phyloP scores from a whole-genome alignment of 148 eudicot genomes.

The Vaccinium vitisidaea region DNA sequence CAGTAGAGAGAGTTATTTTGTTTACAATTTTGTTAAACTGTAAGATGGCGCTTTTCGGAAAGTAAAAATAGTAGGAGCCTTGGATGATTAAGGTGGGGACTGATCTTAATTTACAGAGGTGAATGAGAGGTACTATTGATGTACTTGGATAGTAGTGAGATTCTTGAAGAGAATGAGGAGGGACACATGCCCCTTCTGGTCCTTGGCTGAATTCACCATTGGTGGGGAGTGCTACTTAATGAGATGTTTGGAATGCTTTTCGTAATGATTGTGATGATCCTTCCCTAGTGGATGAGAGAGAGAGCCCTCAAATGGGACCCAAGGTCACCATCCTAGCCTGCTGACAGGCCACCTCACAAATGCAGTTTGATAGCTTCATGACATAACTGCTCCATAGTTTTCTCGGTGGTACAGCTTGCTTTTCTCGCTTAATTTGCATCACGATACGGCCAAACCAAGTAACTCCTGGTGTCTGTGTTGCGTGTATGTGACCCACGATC shows the following conservation, averaged over 20 bases:
- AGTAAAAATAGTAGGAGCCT: not conserved
- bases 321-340: too few relatives aligned
- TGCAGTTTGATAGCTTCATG: too few relatives aligned
- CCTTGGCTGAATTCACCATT: not conserved
- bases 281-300: too few relatives aligned
- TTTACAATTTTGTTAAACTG: not conserved
- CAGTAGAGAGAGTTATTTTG: not conserved
- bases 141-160: not conserved
- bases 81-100: not conserved
- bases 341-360: too few relatives aligned
- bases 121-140: not conserved
- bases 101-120: not conserved
- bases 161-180: not conserved
- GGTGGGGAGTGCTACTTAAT: not conserved
- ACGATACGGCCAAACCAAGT: too few relatives aligned
- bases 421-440: too few relatives aligned
- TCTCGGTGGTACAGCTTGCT: too few relatives aligned
- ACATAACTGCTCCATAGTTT: too few relatives aligned
- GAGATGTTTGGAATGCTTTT: not conserved
- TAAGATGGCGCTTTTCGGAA: not conserved
- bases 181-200: not conserved
- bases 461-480: too few relatives aligned
- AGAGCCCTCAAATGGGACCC: too few relatives aligned
- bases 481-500: too few relatives aligned
- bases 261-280: not conserved